Percentiles rank a stretch among this genome's conserved stretches.
Conservation (phyloP, 768 basidiomycete species). For the Clitopilus passeckerianus region DNA sequence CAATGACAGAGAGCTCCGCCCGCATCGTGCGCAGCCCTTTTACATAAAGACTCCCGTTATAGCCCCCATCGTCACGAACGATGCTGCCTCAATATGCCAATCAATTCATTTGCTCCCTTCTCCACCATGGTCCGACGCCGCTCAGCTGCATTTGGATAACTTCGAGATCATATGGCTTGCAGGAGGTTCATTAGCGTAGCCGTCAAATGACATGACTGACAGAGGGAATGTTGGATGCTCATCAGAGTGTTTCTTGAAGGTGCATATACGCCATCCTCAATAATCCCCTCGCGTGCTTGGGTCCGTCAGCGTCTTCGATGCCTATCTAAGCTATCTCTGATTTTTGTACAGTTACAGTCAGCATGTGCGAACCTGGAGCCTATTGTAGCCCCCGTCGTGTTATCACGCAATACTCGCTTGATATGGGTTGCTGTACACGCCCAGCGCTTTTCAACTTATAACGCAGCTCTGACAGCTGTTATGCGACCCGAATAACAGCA, state of each 20-base stretch:
- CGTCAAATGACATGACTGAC: too few relatives aligned
- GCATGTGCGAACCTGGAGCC: slow-evolving; percentile 5
- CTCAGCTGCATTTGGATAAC: not conserved
- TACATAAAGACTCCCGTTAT: too few relatives aligned
- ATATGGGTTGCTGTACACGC: slow-evolving; percentile 2
- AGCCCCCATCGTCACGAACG: not conserved
- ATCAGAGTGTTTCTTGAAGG: too few relatives aligned
- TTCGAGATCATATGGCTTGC: not conserved
- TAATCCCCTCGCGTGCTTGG: not conserved
- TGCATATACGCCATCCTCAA: too few relatives aligned
- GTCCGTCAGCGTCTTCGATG: not conserved
- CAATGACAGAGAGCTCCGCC: not conserved
- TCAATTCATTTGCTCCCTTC: not conserved
- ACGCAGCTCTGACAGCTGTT: not conserved
- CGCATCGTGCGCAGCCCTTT: not conserved
- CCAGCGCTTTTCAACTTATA: not conserved
- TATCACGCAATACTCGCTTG: slow-evolving; percentile 9
- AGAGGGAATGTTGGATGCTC: too few relatives aligned
- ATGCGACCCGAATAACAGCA: not conserved
- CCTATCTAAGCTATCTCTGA: not conserved
- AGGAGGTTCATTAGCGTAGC: too few relatives aligned
- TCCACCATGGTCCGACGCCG: not conserved
- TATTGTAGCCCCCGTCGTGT: too few relatives aligned
- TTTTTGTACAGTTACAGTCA: not conserved
- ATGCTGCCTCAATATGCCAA: not conserved